Evolutionary conservation across 78 protist species (phyloP), one percentile per base, ranked within the genome.

Genomic region (Bodo saltans): DNA sequence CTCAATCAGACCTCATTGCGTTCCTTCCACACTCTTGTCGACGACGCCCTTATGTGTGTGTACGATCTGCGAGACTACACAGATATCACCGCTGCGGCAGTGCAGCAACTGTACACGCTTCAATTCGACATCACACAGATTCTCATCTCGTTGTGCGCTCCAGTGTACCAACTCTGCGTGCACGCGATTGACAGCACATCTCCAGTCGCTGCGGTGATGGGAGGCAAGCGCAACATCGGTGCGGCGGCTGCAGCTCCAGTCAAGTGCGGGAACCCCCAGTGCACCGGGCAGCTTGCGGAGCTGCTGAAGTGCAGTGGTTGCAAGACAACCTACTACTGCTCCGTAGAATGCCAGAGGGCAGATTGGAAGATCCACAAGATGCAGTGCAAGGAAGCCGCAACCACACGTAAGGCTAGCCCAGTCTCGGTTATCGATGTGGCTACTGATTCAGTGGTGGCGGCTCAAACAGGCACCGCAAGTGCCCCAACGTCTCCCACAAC

Each of bases 311-410:
- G 74, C 40, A 23, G 30, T 17, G 74, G 29, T 8, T 71, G 74
- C 17, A 71, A 71, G 40, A 71, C 74, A 17, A 71, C 74, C 74
- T 71, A 23, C 74, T 71, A 71, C 40, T 71, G 74, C 40, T 38
- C 53, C 30, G 74, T 17, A 17, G 74, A 8, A 17, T 71, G 74
- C 40, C 74, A 71, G 40, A 8, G 40, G 8, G 40, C 39, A 17
- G 74, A 71, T 17, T 71, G 74, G 74, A 35, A 35, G 74, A 17
- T 17, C 30, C 74, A 71, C 40, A 71, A 71, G 60, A 47, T 17
- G 60, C 17, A 47, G n/a, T 47, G 60, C 60, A n/a, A n/a, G n/a
- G n/a, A n/a, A n/a, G n/a, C n/a, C n/a, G n/a, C n/a, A n/a, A n/a
- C n/a, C n/a, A n/a, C n/a, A n/a, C n/a, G n/a, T n/a, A n/a, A n/a